Conservation (phyloP, 768 basidiomycete species). For the Pulveroboletus sp. region DNA sequence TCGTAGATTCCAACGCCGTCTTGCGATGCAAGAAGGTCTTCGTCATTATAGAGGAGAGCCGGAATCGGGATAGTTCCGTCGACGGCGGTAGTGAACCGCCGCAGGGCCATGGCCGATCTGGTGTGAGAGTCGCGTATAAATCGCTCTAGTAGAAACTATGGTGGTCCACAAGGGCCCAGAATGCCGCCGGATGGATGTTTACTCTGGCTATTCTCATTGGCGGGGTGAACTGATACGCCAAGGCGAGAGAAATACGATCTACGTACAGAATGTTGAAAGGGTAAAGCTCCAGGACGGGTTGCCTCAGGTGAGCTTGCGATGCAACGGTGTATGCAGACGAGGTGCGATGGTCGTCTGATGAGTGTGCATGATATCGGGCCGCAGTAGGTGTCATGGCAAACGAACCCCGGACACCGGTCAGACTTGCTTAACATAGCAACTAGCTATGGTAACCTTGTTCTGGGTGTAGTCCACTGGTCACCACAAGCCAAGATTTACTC, state of each 20-base stretch:
- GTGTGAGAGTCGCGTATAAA: background rate
- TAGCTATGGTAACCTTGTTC: background rate
- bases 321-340: slow-evolving; percentile 10
- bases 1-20: slow-evolving; percentile 89
- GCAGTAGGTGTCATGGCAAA: slow-evolving; percentile 6
- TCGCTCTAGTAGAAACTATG: background rate
- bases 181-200: slow-evolving; percentile 12
- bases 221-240: slow-evolving; percentile 3
- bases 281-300: slow-evolving; percentile 3
- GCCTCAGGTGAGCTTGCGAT: slow-evolving; percentile 23
- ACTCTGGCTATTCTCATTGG: slow-evolving; percentile 2
- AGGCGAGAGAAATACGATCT: background rate
- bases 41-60: slow-evolving; percentile 78
- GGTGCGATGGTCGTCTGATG: slow-evolving; percentile 2
- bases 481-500: background rate
- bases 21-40: slow-evolving; percentile 70
- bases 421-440: background rate
- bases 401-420: slow-evolving; percentile 22
- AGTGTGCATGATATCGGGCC: too few species aligned
- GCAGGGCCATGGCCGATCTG: slow-evolving; percentile 45
- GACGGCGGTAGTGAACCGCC: slow-evolving; percentile 51
- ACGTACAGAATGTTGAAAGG: slow-evolving; percentile 10
- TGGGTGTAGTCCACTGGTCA: background rate
- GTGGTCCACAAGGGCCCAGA: background rate
- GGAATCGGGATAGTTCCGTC: slow-evolving; percentile 79